Conservation (phyloP, 306 rosid species). For the Casuarina cunninghamiana region DNA sequence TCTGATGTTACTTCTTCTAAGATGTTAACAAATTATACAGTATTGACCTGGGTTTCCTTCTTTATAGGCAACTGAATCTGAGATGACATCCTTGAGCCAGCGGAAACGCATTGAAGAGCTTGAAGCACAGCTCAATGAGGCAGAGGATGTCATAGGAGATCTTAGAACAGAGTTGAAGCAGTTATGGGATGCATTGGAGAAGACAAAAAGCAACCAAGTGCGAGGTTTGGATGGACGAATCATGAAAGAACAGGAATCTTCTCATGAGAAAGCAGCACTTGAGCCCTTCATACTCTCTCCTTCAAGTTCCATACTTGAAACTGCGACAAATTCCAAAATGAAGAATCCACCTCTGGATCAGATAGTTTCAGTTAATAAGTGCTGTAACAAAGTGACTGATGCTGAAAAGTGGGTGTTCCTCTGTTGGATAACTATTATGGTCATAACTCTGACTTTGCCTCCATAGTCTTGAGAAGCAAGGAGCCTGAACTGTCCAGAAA, state of each 20-base stretch:
- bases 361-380: slow-evolving; percentile 29
- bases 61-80: slow-evolving; percentile 57
- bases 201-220: slow-evolving; percentile 39
- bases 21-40: slow-evolving; percentile 2
- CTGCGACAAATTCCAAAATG: slow-evolving; percentile 31
- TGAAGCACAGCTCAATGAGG: slow-evolving; percentile 70
- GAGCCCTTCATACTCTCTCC: slow-evolving; percentile 22
- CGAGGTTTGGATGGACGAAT: slow-evolving; percentile 29
- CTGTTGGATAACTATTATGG: slow-evolving; percentile 32
- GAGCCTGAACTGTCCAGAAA: slow-evolving; percentile 53
- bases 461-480: slow-evolving; percentile 50
- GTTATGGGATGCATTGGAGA: slow-evolving; percentile 44
- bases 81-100: slow-evolving; percentile 44
- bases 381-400: slow-evolving; percentile 29
- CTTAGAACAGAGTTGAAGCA: slow-evolving; percentile 63
- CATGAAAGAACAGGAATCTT: slow-evolving; percentile 30
- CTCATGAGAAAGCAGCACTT: slow-evolving; percentile 20
- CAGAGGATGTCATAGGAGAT: slow-evolving; percentile 71
- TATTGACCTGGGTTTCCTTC: slow-evolving; percentile 14
- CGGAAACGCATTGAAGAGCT: slow-evolving; percentile 61
- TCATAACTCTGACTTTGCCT: slow-evolving; percentile 49
- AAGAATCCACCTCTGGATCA: slow-evolving; percentile 20
- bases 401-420: slow-evolving; percentile 32
- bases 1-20: not conserved
- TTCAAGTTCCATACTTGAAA: slow-evolving; percentile 31